A percentile compares a stretch with the other conserved stretches of the same genome.
phyloP scores from a whole-genome alignment of 108 stramenopile species.

The Pinguiococcus pyrenoidosus region DNA sequence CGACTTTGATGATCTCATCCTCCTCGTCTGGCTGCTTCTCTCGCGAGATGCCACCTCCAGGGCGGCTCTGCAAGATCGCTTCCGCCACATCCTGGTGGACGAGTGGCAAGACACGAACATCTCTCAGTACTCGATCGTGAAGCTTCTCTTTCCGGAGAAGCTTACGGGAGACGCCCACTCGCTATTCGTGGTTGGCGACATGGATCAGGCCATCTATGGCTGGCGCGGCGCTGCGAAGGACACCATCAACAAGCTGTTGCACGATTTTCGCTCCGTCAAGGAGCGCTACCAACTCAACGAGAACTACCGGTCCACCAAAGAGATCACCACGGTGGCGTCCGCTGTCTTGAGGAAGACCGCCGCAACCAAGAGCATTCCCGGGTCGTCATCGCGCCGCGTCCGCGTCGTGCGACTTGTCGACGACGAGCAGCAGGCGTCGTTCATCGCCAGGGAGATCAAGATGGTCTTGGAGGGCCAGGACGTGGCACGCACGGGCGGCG shows the following conservation, averaged over 20 bases:
- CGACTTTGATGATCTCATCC: constrained; percentile 79
- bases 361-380: not conserved
- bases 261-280: constrained; percentile 31
- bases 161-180: constrained; percentile 41
- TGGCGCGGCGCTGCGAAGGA: constrained; percentile 64
- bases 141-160: constrained; percentile 34
- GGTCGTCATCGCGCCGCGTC: not conserved
- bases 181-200: constrained; percentile 63
- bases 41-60: constrained; percentile 31
- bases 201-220: constrained; percentile 62
- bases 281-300: too few relatives aligned
- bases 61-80: constrained; percentile 41
- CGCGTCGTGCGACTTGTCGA: not conserved
- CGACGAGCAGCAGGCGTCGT: constrained; percentile 1
- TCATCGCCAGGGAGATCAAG: not conserved
- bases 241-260: constrained; percentile 47
- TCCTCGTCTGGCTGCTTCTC: constrained; percentile 56
- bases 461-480: not conserved
- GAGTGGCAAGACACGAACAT: constrained; percentile 69
- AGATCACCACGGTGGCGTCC: constrained; percentile 14
- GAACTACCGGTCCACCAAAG: constrained; percentile 25
- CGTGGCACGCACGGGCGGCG: not conserved
- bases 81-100: constrained; percentile 63
- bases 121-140: constrained; percentile 55
- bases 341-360: constrained; percentile 7